phyloP scores from a whole-genome alignment of 441 rosid genomes.

The Pelargonium australe region DNA sequence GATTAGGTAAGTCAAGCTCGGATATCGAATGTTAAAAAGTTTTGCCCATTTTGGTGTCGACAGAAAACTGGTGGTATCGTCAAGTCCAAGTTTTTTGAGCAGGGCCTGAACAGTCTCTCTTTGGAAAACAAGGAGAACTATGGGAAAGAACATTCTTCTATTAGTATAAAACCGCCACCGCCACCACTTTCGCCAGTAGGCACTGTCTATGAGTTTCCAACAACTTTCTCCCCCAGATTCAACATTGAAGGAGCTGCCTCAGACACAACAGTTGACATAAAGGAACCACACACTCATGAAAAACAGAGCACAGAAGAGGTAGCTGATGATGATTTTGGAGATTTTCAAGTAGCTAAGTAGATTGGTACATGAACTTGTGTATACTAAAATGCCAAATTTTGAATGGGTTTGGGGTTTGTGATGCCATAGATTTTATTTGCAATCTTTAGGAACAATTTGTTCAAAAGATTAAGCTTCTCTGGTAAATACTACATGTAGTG shows the following conservation, averaged over 20 bases:
- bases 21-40: background rate
- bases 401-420: background rate
- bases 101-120: slow-evolving; percentile 43
- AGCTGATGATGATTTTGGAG: slow-evolving; percentile 88
- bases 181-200: slow-evolving; percentile 59
- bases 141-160: slow-evolving; percentile 35
- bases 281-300: slow-evolving; percentile 28
- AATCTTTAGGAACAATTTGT: background rate
- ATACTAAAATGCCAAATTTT: background rate
- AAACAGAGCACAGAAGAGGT: slow-evolving; percentile 32
- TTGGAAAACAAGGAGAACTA: slow-evolving; percentile 51
- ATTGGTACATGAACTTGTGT: background rate
- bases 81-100: slow-evolving; percentile 55
- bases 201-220: slow-evolving; percentile 25
- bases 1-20: background rate
- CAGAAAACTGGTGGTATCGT: slow-evolving; percentile 37
- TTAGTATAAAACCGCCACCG: slow-evolving; percentile 66
- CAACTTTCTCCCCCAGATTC: slow-evolving; percentile 28
- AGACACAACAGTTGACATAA: slow-evolving; percentile 22
- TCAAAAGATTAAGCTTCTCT: no score
- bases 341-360: slow-evolving; percentile 84
- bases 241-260: slow-evolving; percentile 24
- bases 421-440: background rate
- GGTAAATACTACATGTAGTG: no score
- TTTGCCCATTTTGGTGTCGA: slow-evolving; percentile 13